A percentile compares a stretch with the other conserved stretches of the same genome.
Evolutionary conservation across 805 yeast species (phyloP).

Genomic region (Metschnikowia gruessii): DNA sequence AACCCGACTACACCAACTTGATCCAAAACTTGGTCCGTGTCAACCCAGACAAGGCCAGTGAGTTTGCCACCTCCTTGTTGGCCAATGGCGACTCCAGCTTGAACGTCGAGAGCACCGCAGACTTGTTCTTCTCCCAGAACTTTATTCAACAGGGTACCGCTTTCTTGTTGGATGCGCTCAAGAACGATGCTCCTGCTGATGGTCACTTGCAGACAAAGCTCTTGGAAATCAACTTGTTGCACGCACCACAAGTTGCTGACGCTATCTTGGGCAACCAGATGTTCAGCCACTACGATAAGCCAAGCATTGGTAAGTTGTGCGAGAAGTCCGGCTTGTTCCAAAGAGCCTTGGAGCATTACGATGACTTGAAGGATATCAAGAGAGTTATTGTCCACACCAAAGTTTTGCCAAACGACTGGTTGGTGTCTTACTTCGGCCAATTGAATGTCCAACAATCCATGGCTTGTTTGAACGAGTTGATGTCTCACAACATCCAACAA

Average conservation of each 20-base stretch:
- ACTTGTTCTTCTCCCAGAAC: conserved; percentile 91
- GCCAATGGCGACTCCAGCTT: conserved; percentile 58
- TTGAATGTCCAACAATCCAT: conserved; percentile 91
- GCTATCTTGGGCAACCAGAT: conserved; percentile 94
- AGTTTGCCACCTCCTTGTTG: conserved; percentile 86
- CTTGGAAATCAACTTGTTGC: conserved; percentile 85
- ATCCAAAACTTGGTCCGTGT: conserved; percentile 87
- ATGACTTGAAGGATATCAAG: conserved; percentile 91
- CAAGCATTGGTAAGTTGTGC: conserved; percentile 85
- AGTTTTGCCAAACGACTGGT: conserved; percentile 88
- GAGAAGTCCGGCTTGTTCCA: conserved; percentile 96
- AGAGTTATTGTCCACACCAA: conserved; percentile 88
- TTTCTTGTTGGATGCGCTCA: conserved; percentile 89
- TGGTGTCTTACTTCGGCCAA: conserved; percentile 87
- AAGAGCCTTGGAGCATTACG: conserved; percentile 95
- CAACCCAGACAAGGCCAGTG: conserved; percentile 97
- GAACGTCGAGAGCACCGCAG: conserved; percentile 84
- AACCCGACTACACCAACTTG: conserved; percentile 86
- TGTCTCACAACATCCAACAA: conserved; percentile 71
- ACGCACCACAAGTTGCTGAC: conserved; percentile 99
- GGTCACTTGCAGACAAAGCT: conserved; percentile 95
- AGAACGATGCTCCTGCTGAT: conserved; percentile 89
- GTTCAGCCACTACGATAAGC: conserved; percentile 93
- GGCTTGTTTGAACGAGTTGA: conserved; percentile 81
- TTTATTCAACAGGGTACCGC: conserved; percentile 98